Conservation (phyloP, 495 filamentous ascomycete genomes). For the Aspergillus kassunensis region DNA sequence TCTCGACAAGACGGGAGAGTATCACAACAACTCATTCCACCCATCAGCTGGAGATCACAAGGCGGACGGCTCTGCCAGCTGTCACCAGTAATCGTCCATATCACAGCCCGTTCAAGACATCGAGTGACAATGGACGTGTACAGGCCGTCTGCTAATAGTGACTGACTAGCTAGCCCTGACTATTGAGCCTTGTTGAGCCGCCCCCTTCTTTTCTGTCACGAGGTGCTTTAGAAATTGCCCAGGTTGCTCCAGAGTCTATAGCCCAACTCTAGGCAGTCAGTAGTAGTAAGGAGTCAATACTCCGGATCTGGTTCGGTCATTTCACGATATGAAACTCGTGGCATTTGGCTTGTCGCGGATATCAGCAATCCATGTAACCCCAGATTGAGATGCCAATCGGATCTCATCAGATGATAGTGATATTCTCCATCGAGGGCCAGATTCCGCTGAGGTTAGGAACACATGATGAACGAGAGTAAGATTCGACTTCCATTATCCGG, state of each 20-base stretch:
- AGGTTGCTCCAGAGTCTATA: no score
- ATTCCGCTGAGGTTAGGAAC: background rate
- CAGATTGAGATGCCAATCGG: constrained; percentile 16
- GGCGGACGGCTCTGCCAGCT: constrained; percentile 20
- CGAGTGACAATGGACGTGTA: constrained; percentile 10
- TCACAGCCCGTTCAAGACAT: constrained; percentile 7
- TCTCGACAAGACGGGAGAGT: constrained; percentile 11
- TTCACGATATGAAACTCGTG: constrained; percentile 5
- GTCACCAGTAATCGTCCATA: constrained; percentile 19
- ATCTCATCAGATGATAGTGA: constrained; percentile 11
- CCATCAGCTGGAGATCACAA: constrained; percentile 20
- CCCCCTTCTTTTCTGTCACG: constrained; percentile 16
- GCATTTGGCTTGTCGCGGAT: background rate
- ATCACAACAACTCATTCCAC: constrained; percentile 14
- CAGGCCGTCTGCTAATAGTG: background rate
- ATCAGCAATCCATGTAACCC: constrained; percentile 17
- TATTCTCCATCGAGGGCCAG: constrained; percentile 19
- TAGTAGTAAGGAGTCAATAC: background rate
- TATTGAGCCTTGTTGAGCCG: constrained; percentile 12
- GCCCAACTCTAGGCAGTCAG: no score
- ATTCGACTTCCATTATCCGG: background rate
- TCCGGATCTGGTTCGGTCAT: constrained; percentile 13
- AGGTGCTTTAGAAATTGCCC: constrained; percentile 3
- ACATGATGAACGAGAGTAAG: constrained; percentile 15
- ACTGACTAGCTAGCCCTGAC: background rate